These are phyloP conservation scores for Ampelocalamus luodianensis DNA, from an alignment of 176 grass and related monocot species.

Conservation along the genomic window DNA sequence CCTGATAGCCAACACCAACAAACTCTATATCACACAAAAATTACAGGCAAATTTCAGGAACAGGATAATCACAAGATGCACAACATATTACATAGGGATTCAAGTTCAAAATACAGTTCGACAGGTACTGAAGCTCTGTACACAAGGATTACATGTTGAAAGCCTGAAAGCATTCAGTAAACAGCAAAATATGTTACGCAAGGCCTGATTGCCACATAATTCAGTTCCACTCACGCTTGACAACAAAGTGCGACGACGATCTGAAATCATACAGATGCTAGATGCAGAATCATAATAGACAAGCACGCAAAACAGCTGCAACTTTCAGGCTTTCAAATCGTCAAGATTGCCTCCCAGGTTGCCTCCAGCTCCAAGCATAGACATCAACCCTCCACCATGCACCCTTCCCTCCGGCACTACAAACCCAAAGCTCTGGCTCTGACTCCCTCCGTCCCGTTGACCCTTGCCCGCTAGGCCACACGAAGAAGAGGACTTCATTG, in stretches of 20 bases:
- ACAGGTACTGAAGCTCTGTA: neutral
- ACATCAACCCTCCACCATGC: conserved; percentile 84
- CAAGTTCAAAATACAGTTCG: neutral
- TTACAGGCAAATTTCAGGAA: neutral
- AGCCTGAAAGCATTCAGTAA: neutral
- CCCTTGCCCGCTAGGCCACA: conserved; percentile 25
- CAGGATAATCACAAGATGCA: neutral
- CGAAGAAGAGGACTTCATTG: conserved; percentile 65
- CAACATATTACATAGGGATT: neutral
- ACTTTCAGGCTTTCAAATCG: conserved; percentile 45
- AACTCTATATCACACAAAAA: neutral
- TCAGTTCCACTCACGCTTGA: neutral
- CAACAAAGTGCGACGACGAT: neutral
- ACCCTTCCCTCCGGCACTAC: conserved; percentile 85
- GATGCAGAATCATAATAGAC: conserved; percentile 24
- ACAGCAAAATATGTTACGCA: conserved; percentile 16
- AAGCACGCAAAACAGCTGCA: conserved; percentile 14
- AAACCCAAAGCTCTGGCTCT: conserved; percentile 44
- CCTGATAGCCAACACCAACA: no score
- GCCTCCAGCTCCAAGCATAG: conserved; percentile 63
- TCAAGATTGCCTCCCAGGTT: conserved; percentile 45
- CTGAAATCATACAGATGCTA: neutral
- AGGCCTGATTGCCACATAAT: neutral
- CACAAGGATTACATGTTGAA: conserved; percentile 6
- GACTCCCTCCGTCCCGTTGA: conserved; percentile 43